phyloP scores from a whole-genome alignment of 2,329 filamentous ascomycete genomes.

The Phyllosticta citriasiana region DNA sequence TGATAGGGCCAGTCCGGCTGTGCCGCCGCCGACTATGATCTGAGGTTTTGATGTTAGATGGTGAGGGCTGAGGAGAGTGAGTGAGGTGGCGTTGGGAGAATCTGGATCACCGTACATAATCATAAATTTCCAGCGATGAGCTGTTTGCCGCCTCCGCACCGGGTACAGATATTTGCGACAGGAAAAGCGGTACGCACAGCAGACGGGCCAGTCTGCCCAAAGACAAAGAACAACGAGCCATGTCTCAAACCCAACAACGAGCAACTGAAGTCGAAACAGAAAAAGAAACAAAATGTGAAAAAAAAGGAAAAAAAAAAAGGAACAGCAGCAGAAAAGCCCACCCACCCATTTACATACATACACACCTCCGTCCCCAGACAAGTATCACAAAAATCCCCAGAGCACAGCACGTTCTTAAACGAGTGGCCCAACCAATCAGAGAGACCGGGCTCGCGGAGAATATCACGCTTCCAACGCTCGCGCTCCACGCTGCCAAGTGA shows the following conservation, averaged over 20 bases:
- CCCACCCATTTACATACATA: no score
- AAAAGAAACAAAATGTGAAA: no score
- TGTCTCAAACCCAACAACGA: no score
- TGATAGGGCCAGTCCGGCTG: constrained; percentile 12
- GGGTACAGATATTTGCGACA: neutral
- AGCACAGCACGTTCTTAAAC: neutral
- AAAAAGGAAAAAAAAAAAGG: no score
- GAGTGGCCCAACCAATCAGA: neutral
- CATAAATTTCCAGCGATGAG: neutral
- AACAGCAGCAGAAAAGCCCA: no score
- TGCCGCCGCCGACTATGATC: constrained; percentile 13
- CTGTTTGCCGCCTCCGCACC: no score
- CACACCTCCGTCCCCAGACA: neutral
- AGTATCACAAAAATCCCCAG: no score
- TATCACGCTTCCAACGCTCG: neutral
- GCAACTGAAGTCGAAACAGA: no score
- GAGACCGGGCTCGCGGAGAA: neutral
- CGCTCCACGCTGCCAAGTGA: neutral
- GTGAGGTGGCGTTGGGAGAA: no score
- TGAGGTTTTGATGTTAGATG: neutral
- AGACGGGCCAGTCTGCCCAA: no score
- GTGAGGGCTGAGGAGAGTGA: neutral
- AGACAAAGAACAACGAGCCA: no score
- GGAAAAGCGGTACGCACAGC: neutral
- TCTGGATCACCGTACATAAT: neutral